These are phyloP conservation scores for Saksenaea oblongispora DNA, from an alignment of 371 early-diverging fungal genomes.

Conservation along the genomic window DNA sequence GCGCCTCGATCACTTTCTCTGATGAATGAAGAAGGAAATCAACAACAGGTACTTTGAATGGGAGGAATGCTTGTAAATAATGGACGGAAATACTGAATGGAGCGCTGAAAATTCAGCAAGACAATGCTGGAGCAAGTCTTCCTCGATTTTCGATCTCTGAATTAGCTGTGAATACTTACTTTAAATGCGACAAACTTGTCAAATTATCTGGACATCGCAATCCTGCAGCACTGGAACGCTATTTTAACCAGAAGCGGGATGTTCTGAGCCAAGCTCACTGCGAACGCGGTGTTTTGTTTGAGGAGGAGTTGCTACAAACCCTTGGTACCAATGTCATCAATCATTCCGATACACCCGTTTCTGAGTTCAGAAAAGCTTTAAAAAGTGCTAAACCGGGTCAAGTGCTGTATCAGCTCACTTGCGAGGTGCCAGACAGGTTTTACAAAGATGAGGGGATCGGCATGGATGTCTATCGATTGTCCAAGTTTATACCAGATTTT, in stretches of 20 bases:
- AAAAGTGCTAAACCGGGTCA: conserved; percentile 19
- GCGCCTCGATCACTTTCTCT: too few relatives aligned
- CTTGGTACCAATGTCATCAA: conserved; percentile 26
- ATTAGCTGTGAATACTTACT: conserved; percentile 18
- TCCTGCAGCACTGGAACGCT: background rate
- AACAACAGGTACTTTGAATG: background rate
- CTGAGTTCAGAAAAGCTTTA: conserved; percentile 26
- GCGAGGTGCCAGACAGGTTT: conserved; percentile 36
- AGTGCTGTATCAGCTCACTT: conserved; percentile 47
- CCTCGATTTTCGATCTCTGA: conserved; percentile 18
- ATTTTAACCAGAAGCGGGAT: background rate
- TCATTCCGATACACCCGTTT: conserved; percentile 29
- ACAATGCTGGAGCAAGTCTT: background rate
- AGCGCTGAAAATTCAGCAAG: background rate
- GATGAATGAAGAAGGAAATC: background rate
- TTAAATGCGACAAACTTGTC: conserved; percentile 26
- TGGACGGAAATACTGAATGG: too few relatives aligned
- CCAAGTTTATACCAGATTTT: conserved; percentile 53
- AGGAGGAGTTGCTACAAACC: conserved; percentile 29
- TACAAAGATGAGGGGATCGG: conserved; percentile 32
- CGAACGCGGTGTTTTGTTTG: conserved; percentile 26
- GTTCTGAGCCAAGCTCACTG: conserved; percentile 12
- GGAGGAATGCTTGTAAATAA: background rate
- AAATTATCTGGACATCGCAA: conserved; percentile 5
- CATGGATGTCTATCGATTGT: conserved; percentile 30